Evolutionary conservation across 2,329 filamentous ascomycete genomes (phyloP), one percentile per base, ranked within the genome.

Genomic region (Phialophora chinensis): DNA sequence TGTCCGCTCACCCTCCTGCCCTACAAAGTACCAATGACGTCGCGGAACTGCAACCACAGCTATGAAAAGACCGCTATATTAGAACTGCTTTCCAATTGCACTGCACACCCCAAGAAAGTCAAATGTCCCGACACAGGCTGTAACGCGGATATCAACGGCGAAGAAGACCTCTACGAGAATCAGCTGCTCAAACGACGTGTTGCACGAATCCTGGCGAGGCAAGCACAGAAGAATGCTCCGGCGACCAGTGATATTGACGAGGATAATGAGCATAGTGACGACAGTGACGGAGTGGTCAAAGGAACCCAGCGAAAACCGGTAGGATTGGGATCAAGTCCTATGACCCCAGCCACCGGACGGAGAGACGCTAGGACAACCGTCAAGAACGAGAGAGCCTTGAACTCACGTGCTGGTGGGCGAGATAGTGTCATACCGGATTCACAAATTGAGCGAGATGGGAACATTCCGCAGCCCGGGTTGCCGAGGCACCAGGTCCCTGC

Each of bases 21-120:
- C 2, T 84, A 82, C 75, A 71, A 72, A 6, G 77, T 83, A 63
- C 83, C 83, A 0, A 78, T 84, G 2, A 83, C 77, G 4, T 83
- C 79, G 68, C 79, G 75, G 0, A 81, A 82, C 72, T 85, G 83
- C 67, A 80, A 79, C 0, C 83, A 85, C 69, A 81, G 77, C 57
- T 85, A 84, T 71, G 83, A 85, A 70, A 78, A 76, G 20, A 67
- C 72, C 2, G 82, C 82, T 0, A 84, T 85, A 65, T 65, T 77
- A 17, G 73, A 75, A 17, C 82, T 84, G 79, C 79, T 85, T 38
- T 58, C 63, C 0, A 72, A 72, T 11, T 80, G 69, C 20, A 29
- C 29, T 57, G 14, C 33, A 66, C 49, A 49, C 65, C 17, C 66
- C 10, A 63, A 55, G n/a, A 61, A 61, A 4, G 74, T 79, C 17